Conservation (phyloP, 2,329 filamentous ascomycete species). For the Alternaria triticimaculans region DNA sequence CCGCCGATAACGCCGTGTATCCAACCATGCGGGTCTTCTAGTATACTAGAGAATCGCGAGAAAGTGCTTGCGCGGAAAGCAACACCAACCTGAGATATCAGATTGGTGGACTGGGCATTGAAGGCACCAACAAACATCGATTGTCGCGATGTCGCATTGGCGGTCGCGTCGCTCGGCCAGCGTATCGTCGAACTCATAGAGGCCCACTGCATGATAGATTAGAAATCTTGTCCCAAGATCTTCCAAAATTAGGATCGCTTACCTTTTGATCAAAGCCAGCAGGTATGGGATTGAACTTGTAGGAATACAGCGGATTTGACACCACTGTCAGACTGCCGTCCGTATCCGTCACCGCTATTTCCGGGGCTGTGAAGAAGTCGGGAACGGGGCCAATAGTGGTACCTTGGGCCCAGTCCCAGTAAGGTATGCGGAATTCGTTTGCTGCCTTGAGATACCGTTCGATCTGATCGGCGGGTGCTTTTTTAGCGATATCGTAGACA, state of each 20-base stretch:
- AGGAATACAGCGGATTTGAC: constrained; percentile 40
- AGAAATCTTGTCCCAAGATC: neutral
- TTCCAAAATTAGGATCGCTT: neutral
- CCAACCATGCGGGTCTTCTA: constrained; percentile 37
- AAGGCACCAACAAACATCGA: constrained; percentile 15
- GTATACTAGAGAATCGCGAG: constrained; percentile 44
- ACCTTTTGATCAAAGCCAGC: constrained; percentile 37
- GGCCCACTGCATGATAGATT: constrained; percentile 25
- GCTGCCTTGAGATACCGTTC: constrained; percentile 35
- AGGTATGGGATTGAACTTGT: constrained; percentile 32
- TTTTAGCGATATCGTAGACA: constrained; percentile 25
- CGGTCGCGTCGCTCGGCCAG: constrained; percentile 35
- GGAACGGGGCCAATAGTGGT: constrained; percentile 28
- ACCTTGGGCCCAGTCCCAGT: constrained; percentile 45
- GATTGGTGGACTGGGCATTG: constrained; percentile 16
- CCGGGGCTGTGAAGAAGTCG: constrained; percentile 29
- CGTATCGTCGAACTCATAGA: constrained; percentile 35
- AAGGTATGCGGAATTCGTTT: constrained; percentile 41
- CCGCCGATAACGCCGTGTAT: constrained; percentile 55
- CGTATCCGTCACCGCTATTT: constrained; percentile 22
- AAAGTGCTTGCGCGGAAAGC: constrained; percentile 16
- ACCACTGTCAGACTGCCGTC: constrained; percentile 24
- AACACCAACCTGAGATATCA: constrained; percentile 47
- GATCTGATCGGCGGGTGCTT: constrained; percentile 21
- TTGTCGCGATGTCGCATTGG: constrained; percentile 27